Evolutionary conservation across 1,139 yeast species (phyloP), one percentile per base, ranked within the genome.

Genomic region (Debaryomyces udenii): DNA sequence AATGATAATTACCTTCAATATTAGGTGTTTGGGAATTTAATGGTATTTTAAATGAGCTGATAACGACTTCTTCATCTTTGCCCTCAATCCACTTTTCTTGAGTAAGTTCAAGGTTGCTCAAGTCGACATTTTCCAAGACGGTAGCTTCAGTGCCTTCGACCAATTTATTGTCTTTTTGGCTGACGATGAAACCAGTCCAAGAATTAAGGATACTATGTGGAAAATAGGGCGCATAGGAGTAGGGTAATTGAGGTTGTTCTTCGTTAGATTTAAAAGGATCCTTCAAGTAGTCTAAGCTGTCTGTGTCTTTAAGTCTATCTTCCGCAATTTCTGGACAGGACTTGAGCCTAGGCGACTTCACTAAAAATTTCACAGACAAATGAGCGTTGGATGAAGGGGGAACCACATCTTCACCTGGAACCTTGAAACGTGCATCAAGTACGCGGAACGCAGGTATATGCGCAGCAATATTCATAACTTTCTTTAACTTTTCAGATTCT

Each of bases 361-460:
- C 81, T 36, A 88, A 66, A 47, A 87, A 85, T 61, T 89, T 89
- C 31, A 94, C 53, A 22, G 82, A 81, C 47, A 94, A 68, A 59
- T 88, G 91, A 9, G 89, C 81, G 44, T 77, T 79, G 2, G 98
- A 80, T 35, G 68, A 62, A 27, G 97, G 95, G 3, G 96, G 79
- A 9, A 93, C 86, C 27, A 73, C 70, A 20, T 68, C 63, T 67
- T 91, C 98, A 28, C 98, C 99, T 3, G 96, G 95, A 32, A 91
- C 96, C 48, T 80, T 77, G 64, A 91, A 89, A 43, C 78, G 80
- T 35, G 96, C 83, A 40, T 80, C 80, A 32, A 90, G 51, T 15
- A 91, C 69, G 52, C 86, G 81, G 43, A 93, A 66, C 35, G 73
- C 67, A 31, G 98, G 97, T 31, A 89, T 79, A 39, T 74, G 70